These are phyloP conservation scores for Plasmodium cynomolgi DNA, from an alignment of 169 alveolate species.

Conservation along the genomic window DNA sequence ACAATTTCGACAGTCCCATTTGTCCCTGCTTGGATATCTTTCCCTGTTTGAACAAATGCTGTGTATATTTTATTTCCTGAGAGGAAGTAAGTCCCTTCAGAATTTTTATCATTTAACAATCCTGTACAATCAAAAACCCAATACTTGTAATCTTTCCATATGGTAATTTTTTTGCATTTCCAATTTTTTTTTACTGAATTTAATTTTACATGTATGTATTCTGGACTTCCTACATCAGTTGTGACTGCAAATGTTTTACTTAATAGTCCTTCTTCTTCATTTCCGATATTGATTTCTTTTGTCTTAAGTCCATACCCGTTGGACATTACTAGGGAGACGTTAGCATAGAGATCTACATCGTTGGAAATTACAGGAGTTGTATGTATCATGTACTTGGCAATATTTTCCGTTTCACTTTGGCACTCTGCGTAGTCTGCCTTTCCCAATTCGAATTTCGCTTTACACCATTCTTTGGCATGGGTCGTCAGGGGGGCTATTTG, in stretches of 20 bases:
- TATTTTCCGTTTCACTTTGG: constrained; percentile 87
- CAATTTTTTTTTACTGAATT: constrained; percentile 87
- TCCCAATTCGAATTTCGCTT: constrained; percentile 88
- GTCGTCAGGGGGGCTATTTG: neutral
- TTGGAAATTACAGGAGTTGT: constrained; percentile 85
- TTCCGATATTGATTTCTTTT: constrained; percentile 84
- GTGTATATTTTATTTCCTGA: constrained; percentile 81
- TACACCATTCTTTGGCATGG: constrained; percentile 88
- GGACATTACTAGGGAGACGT: constrained; percentile 75
- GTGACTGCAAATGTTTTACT: constrained; percentile 76
- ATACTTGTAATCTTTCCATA: constrained; percentile 89
- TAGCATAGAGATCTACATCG: constrained; percentile 86
- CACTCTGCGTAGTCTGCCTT: constrained; percentile 90
- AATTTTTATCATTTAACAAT: constrained; percentile 78
- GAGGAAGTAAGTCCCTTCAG: constrained; percentile 64
- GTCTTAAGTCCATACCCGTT: constrained; percentile 87
- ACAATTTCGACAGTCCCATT: constrained; percentile 83
- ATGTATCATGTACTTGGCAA: constrained; percentile 88
- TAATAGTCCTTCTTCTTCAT: constrained; percentile 84
- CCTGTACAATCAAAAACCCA: constrained; percentile 92
- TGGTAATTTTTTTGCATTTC: constrained; percentile 90
- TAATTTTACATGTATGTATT: constrained; percentile 76
- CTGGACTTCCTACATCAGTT: constrained; percentile 77
- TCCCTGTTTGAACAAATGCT: constrained; percentile 85
- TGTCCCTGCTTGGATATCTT: constrained; percentile 87